Conservation (phyloP, 768 basidiomycete species). For the Tylopilus vinaceipallidus region DNA sequence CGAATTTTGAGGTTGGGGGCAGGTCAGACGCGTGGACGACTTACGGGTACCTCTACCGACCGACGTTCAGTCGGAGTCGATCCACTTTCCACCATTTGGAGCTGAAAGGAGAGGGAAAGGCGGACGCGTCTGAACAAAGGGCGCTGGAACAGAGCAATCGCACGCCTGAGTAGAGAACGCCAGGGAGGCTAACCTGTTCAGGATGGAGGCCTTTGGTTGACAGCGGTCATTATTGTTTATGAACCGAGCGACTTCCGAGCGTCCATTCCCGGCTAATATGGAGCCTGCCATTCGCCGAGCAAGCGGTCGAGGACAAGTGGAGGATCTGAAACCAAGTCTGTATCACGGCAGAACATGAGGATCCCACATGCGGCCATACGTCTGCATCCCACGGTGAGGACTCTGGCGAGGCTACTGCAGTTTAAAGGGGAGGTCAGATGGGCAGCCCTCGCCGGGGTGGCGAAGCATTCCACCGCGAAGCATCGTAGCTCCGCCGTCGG, state of each 20-base stretch:
- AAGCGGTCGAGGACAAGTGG: too few relatives aligned
- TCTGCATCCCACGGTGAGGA: too few relatives aligned
- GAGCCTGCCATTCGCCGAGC: too few relatives aligned
- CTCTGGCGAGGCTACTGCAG: too few relatives aligned
- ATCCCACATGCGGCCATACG: too few relatives aligned
- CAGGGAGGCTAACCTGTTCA: neutral
- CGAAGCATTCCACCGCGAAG: too few relatives aligned
- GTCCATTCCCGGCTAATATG: too few relatives aligned
- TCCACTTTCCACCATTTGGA: neutral
- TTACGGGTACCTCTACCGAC: conserved; percentile 10
- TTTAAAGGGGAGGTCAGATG: too few relatives aligned
- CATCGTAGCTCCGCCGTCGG: too few relatives aligned
- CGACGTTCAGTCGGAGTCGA: neutral
- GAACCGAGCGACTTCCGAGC: neutral
- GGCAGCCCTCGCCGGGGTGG: too few relatives aligned
- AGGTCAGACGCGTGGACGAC: neutral
- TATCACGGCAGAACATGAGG: too few relatives aligned
- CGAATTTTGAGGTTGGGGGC: neutral
- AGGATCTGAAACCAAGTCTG: too few relatives aligned
- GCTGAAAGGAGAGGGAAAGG: neutral
- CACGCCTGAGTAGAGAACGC: neutral
- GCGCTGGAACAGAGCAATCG: neutral
- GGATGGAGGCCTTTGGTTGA: neutral
- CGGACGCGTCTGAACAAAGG: neutral
- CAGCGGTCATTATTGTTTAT: neutral